Evolutionary conservation across 192 early-diverging fungal genomes (phyloP).

Genomic region (Pilobolus umbonatus): DNA sequence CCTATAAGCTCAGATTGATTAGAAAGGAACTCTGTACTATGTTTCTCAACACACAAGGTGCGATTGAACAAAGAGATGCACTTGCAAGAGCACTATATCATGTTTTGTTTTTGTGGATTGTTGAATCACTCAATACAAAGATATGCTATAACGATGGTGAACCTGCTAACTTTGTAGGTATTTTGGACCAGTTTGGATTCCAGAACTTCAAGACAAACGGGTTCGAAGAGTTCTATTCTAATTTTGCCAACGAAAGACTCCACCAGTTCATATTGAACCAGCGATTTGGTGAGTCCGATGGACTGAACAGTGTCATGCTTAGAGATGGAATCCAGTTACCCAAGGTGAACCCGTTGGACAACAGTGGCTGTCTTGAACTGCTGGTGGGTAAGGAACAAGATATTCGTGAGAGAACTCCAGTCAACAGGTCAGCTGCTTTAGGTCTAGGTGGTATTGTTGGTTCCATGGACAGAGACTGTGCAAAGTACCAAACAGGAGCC

Average conservation of each 20-base stretch:
- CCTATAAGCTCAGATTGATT: conserved; percentile 80
- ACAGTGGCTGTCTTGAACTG: conserved; percentile 49
- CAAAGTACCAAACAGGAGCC: conserved; percentile 37
- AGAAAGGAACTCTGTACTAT: conserved; percentile 83
- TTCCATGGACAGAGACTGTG: conserved; percentile 42
- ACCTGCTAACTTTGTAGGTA: conserved; percentile 78
- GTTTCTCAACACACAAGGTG: conserved; percentile 78
- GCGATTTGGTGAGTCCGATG: conserved; percentile 47
- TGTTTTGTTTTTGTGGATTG: conserved; percentile 84
- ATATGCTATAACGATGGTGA: conserved; percentile 61
- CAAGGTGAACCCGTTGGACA: conserved; percentile 45
- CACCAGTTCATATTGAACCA: conserved; percentile 55
- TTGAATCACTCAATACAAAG: conserved; percentile 85
- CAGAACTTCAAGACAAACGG: conserved; percentile 49
- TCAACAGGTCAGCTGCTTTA: conserved; percentile 19
- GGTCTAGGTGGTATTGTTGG: conserved; percentile 41
- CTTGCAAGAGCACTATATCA: conserved; percentile 83
- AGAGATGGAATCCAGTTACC: conserved; percentile 56
- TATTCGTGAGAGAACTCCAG: conserved; percentile 18
- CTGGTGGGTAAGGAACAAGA: conserved; percentile 48
- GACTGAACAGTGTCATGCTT: conserved; percentile 39
- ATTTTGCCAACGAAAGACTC: conserved; percentile 67
- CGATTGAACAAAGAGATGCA: conserved; percentile 73
- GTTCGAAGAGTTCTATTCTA: conserved; percentile 68
- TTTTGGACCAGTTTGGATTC: conserved; percentile 76